Evolutionary conservation across 2,329 filamentous ascomycete genomes (phyloP), one percentile per base, ranked within the genome.

Genomic region (Fusarium odoratissimum): DNA sequence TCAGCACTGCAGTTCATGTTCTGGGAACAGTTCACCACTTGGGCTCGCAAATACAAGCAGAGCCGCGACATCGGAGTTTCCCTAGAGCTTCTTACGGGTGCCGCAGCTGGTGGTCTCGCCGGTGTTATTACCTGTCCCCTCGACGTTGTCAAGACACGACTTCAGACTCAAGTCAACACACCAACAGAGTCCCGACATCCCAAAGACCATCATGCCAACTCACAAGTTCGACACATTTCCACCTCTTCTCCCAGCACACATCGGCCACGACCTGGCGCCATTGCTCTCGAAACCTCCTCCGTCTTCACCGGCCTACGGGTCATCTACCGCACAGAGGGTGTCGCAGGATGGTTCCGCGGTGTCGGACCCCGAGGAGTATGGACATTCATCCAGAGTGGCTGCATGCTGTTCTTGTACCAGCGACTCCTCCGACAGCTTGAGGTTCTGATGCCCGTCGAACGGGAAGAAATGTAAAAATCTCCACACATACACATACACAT

Each of bases 1-100:
- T 98, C 95, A 1, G 96, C 96, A 1, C 84, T 99, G 16, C 96
- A 99, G 79, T 98, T 99, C 82, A 95, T 97, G 78, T 98, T 99
- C 80, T 99, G 97, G 85, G 96, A 99, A 82, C 94, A 98, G 82
- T 95, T 95, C 80, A 93, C 95, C 77, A 90, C 87, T 49, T 89
- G 94, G 87, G 95, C 96, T 2, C 92, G 92, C 78, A 82, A 90
- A 59, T 97, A 92, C 87, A 91, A 93, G 79, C 90, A 92, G 38
- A 92, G 91, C 70, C 89, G 92, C 64, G 94, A 98, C 65, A 97
- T 99, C 59, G 96, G 96, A 2, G 83, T 97, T 38, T 88, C 91
- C 2, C 82, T 98, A 41, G 96, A 99, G 80, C 92, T 98, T 30
- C 82, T 97, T 19, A 99, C 96, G 0, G 96, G 95, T 21, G 95